Percentiles rank a stretch among this genome's conserved stretches.
These are phyloP conservation scores for Fibroporia radiculosa DNA, from an alignment of 768 basidiomycete species.

Conservation along the genomic window DNA sequence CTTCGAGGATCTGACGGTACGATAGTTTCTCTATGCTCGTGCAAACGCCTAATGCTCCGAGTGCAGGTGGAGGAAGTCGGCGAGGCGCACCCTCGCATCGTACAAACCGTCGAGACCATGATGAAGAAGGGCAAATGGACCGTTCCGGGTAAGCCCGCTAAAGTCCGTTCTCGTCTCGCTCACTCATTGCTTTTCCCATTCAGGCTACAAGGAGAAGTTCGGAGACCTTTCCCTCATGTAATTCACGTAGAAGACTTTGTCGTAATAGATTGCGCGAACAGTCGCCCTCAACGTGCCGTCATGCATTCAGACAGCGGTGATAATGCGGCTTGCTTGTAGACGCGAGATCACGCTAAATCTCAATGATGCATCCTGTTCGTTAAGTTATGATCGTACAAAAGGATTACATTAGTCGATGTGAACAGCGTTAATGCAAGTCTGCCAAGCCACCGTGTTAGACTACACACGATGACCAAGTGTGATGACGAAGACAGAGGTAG, in stretches of 20 bases:
- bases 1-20: slow-evolving; percentile 91
- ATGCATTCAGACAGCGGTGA: too few species aligned
- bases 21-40: slow-evolving; percentile 22
- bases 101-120: slow-evolving; percentile 89
- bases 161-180: neutral
- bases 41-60: neutral
- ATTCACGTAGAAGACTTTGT: slow-evolving; percentile 17
- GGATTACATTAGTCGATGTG: too few species aligned
- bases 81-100: slow-evolving; percentile 87
- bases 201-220: slow-evolving; percentile 94
- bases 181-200: slow-evolving; percentile 5
- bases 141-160: slow-evolving; percentile 68
- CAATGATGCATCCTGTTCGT: too few species aligned
- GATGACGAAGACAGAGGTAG: neutral
- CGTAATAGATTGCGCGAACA: too few species aligned
- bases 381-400: too few species aligned
- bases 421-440: too few species aligned
- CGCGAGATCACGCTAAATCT: too few species aligned
- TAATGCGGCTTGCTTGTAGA: too few species aligned
- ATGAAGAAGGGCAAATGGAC: slow-evolving; percentile 97
- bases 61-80: slow-evolving; percentile 80
- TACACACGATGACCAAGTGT: too few species aligned
- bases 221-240: slow-evolving; percentile 92
- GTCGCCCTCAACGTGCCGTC: too few species aligned
- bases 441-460: too few species aligned